Percentiles rank a stretch among this genome's conserved stretches.
These are phyloP conservation scores for Citrus maxima DNA, from an alignment of 345 rosid genomes.

Conservation along the genomic window DNA sequence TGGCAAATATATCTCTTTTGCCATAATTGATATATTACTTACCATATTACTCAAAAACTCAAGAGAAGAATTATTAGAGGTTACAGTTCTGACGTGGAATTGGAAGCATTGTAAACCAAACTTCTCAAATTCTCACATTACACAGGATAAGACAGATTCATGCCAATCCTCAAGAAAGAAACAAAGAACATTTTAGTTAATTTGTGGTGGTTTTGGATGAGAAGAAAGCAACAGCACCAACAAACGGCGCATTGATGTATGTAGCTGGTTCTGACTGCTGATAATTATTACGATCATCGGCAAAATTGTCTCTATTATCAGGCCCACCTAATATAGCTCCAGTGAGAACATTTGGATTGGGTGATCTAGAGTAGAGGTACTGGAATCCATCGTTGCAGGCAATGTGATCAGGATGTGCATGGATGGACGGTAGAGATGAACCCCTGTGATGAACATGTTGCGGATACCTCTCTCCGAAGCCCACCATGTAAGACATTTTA, in stretches of 20 bases:
- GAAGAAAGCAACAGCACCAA: constrained; percentile 66
- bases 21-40: not conserved
- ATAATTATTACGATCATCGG: constrained; percentile 58
- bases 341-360: constrained; percentile 57
- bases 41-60: too few relatives aligned
- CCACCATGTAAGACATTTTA: constrained; percentile 87
- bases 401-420: constrained; percentile 45
- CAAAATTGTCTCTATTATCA: constrained; percentile 47
- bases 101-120: not conserved
- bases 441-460: constrained; percentile 87
- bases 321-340: constrained; percentile 76
- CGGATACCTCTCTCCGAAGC: constrained; percentile 72
- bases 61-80: too few relatives aligned
- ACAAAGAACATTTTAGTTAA: not conserved
- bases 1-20: not conserved
- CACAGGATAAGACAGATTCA: not conserved
- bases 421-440: constrained; percentile 67
- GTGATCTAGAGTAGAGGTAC: constrained; percentile 42
- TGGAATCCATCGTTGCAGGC: constrained; percentile 52
- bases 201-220: constrained; percentile 22
- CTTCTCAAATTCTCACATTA: not conserved
- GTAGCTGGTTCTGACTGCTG: constrained; percentile 79
- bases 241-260: constrained; percentile 72
- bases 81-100: not conserved
- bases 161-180: not conserved